Conservation (phyloP, 129 eudicot genomes). For the Escallonia herrerae region DNA sequence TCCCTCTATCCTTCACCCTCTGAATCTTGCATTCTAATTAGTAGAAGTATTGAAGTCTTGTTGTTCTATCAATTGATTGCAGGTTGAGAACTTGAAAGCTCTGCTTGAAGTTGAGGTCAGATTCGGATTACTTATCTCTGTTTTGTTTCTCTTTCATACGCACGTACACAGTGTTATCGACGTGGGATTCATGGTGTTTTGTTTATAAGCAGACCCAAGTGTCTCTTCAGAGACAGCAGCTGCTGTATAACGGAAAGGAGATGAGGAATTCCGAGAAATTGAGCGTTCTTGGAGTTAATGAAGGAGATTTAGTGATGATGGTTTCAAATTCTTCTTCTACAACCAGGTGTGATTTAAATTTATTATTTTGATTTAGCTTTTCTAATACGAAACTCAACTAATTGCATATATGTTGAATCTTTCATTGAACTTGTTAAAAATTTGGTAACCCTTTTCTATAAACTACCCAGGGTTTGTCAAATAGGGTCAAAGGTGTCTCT, state of each 20-base stretch:
- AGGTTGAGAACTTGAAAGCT: constrained; percentile 96
- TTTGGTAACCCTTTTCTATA: too few species aligned
- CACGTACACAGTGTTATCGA: neutral
- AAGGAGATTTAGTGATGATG: constrained; percentile 98
- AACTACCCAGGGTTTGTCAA: too few species aligned
- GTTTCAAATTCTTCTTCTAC: constrained; percentile 43
- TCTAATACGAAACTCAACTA: too few species aligned
- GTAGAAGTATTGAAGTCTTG: constrained; percentile 8
- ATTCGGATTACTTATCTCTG: neutral
- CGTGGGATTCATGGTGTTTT: neutral
- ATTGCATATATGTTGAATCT: too few species aligned
- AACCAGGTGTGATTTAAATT: constrained; percentile 44
- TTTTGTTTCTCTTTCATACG: too few species aligned
- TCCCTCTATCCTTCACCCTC: constrained; percentile 14
- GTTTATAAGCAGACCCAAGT: constrained; percentile 56
- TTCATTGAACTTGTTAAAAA: too few species aligned
- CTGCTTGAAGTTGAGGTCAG: constrained; percentile 93
- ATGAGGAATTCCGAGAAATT: constrained; percentile 72
- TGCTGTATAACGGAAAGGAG: constrained; percentile 85
- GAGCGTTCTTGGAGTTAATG: constrained; percentile 73
- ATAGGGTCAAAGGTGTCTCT: too few species aligned
- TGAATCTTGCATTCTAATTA: constrained; percentile 10
- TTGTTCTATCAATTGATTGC: constrained; percentile 1
- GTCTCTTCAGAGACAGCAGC: constrained; percentile 81
- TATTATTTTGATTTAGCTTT: neutral